Conservation (phyloP, 208 protist genomes). For the Trypanosoma vivax region DNA sequence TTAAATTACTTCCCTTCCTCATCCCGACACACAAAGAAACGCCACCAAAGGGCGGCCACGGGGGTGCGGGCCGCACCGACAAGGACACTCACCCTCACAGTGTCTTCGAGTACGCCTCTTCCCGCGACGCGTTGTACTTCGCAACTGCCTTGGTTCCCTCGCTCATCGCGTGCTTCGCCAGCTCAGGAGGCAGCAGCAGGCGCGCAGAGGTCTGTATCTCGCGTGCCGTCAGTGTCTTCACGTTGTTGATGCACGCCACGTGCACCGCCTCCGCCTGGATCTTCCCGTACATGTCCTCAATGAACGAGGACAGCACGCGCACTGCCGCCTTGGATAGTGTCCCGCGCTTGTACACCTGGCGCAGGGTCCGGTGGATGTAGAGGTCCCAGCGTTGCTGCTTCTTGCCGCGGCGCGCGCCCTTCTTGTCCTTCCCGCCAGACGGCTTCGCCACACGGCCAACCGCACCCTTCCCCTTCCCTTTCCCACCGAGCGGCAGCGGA, state of each 20-base stretch:
- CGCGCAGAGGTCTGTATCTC: conserved; percentile 98
- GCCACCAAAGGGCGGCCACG: too few relatives aligned
- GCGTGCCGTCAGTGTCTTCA: conserved; percentile 93
- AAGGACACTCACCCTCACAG: not conserved
- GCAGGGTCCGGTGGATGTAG: conserved; percentile 94
- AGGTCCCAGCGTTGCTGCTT: conserved; percentile 83
- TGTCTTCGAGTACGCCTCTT: conserved; percentile 67
- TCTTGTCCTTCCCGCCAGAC: conserved; percentile 44
- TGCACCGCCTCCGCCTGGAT: conserved; percentile 95
- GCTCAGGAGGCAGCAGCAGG: conserved; percentile 96
- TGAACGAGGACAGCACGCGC: conserved; percentile 97
- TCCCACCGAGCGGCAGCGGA: conserved; percentile 90
- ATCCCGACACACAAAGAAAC: too few relatives aligned
- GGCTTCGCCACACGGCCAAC: conserved; percentile 90
- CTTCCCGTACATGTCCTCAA: conserved; percentile 98
- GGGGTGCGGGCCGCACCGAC: too few relatives aligned
- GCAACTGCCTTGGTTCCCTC: conserved; percentile 98
- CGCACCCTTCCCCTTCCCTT: conserved; percentile 96
- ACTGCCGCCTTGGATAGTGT: conserved; percentile 96
- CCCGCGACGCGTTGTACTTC: conserved; percentile 89
- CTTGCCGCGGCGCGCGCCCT: conserved; percentile 51
- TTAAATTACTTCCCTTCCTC: too few relatives aligned
- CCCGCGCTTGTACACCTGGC: conserved; percentile 96
- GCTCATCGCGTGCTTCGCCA: conserved; percentile 98
- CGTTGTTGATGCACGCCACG: conserved; percentile 96